Evolutionary conservation across 164 flowering plant species (phyloP).

Genomic region (Magnolia officinalis): DNA sequence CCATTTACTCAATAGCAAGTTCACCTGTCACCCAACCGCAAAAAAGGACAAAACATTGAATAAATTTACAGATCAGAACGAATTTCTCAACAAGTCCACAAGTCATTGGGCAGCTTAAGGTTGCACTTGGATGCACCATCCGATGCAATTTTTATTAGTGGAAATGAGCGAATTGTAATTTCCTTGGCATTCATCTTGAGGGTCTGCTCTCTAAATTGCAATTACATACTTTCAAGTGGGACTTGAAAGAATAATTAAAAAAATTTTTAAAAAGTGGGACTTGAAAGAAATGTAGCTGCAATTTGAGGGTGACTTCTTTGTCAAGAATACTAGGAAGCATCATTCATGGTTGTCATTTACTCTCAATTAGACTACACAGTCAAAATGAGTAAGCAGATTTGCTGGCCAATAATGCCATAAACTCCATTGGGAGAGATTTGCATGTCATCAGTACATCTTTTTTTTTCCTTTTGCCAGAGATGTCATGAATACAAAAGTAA

Average conservation of each 20-base stretch:
- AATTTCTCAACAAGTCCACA: not conserved
- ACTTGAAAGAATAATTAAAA: not conserved
- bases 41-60: not conserved
- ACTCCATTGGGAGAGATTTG: too few relatives aligned
- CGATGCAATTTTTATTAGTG: not conserved
- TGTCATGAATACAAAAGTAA: too few relatives aligned
- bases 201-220: not conserved
- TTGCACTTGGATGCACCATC: not conserved
- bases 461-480: too few relatives aligned
- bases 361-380: not conserved
- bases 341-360: not conserved
- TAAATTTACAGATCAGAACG: too few relatives aligned
- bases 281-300: not conserved
- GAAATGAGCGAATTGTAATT: too few relatives aligned
- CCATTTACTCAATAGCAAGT: slow-evolving; percentile 73
- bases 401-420: too few relatives aligned
- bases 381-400: not conserved
- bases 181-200: too few relatives aligned
- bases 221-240: not conserved
- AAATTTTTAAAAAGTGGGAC: not conserved
- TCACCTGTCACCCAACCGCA: slow-evolving; percentile 52
- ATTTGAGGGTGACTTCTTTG: not conserved
- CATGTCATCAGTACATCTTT: too few relatives aligned
- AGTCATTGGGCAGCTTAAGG: not conserved
- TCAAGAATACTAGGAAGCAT: not conserved